Base-by-base conservation (phyloP, 805 yeast genomes). In the Zygoascus biomembranicola region DNA sequence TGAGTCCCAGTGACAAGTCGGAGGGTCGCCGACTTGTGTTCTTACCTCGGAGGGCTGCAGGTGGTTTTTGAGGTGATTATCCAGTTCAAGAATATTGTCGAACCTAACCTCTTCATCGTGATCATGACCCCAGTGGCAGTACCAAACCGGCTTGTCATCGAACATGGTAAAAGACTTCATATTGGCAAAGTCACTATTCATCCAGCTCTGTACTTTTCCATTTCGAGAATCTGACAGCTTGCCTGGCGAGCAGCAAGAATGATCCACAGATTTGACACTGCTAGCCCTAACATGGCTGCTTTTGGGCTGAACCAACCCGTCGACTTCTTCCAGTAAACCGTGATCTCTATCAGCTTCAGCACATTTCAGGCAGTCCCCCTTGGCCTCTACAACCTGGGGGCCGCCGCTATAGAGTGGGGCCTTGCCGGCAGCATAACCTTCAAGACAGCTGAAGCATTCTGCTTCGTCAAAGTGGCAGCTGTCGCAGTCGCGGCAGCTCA, bases 1-100 rank as follows among this genome's bases (percentile, higher is more conserved):
- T 2, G 72, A 61, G 50, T 70, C 74, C 75, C 75, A 71, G 51
- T 68, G 73, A 51, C 74, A 71, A 8, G 61, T 57, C 23, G 56
- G 48, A 18, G 57, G 50, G 20, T 56, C 54, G 42, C 46, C 37
- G 43, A 50, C 47, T 39, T 42, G 31, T 53, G 59, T 54, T 23
- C n/a, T 44, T 11, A 28, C 31, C n/a, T 26, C 14, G 14, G 41
- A 31, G 18, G 32, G 4, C 18, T 46, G 41, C 41, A 46, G 13
- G 26, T 46, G 49, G 10, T 32, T 19, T 20, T 31, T 46, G 23
- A 46, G 41, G n/a, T 46, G 49, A 16, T 32, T 57, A 52, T 60
- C 70, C 28, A 68, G 59, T 19, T 67, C 70, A 6, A 48, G 41
- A 44, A 62, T 64, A 47, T 56, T 58, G 47, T 49, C 43, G 52